Evolutionary conservation across 495 filamentous ascomycete species (phyloP), one percentile per base, ranked within the genome.

Genomic region (Daldinia bambusicola): DNA sequence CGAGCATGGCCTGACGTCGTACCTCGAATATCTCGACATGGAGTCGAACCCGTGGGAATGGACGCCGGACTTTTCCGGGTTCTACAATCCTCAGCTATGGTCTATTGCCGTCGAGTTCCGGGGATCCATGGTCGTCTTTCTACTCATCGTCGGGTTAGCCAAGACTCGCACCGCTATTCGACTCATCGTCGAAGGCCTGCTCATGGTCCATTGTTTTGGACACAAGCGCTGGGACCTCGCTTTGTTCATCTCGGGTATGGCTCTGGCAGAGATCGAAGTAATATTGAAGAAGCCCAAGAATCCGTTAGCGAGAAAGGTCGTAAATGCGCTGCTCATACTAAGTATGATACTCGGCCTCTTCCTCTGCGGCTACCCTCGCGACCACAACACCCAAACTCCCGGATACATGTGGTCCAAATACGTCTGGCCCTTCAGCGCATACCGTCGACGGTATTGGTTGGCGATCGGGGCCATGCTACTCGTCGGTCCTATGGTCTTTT

Each of bases 91-190:
- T 6, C 84, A 86, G 55, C 72, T 86, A 12, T 87, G 85, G 85
- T 86, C 84, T 12, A 85, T 87, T 45, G 80, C 82, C 0, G 63
- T 82, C 22, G 84, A 86, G 59, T 83, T 85, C 56, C 78, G 84
- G 6, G 80, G 81, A 6, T 84, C 82, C 0, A 79, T 84, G 63
- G 75, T 84, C 6, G 73, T 87, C 4, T 85, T 82, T 53, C 76
- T 84, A 1, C 68, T 81, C 4, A 69, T 83, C 4, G 51, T 82
- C 7, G 78, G 69, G 6, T 60, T 82, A 31, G 72, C 80, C 6
- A 80, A 77, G 56, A 78, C 80, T 55, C 74, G 77, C 8, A 63
- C 76, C 8, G 63, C 67, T 2, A 57, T 78, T 6, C 78, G 82
- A 8, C 60, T 84, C 18, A 63, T 69, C 36, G 74, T 80, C 30